Base-by-base conservation (phyloP, 441 rosid species). In the Adansonia gregorii region DNA sequence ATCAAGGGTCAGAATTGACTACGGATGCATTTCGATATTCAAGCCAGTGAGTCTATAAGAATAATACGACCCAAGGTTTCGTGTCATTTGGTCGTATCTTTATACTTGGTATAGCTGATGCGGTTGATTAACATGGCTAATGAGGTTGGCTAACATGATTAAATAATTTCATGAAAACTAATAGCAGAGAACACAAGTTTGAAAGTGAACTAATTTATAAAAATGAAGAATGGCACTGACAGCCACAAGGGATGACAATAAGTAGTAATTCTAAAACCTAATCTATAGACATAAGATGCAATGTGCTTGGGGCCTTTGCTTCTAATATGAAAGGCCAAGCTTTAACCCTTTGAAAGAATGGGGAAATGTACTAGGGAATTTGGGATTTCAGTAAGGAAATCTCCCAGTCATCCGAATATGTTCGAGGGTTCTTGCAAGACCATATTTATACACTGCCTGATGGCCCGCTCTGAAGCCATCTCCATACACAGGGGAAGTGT, bases 391-490 rank as follows among this genome's bases (percentile, higher is more conserved):
- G 75, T 59, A 80, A 49, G 95, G 95, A 75, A 89, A 91, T 58
- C 80, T 84, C 41, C 95, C 93, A 1, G 87, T 89, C 82, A 49
- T 78, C 58, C 85, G 84, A 73, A 91, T 91, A 79, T 91, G 90
- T 66, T 89, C 89, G 35, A 91, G 93, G 48, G 95, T 91, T 56
- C 72, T 81, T 8, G 31, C n/a, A 58, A 91, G 91, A 51, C 95
- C 95, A 56, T 87, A 89, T 63, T 83, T 89, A 15, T 77, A 77
- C 35, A 89, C 92, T 1, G 92, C 91, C 66, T 77, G 82, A 54
- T 82, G 76, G 3, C 91, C 95, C 0, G 91, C 92, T 72, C 93
- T 85, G 79, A 89, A 90, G 52, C 95, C 95, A 55, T 88, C 92
- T 68, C 95, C 93, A 80, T 91, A 91, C 20, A 87, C 88, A 0